A percentile compares a stretch with the other conserved stretches of the same genome.
phyloP scores from a whole-genome alignment of 2,329 filamentous ascomycete genomes.

The Aspergillus caelatus region DNA sequence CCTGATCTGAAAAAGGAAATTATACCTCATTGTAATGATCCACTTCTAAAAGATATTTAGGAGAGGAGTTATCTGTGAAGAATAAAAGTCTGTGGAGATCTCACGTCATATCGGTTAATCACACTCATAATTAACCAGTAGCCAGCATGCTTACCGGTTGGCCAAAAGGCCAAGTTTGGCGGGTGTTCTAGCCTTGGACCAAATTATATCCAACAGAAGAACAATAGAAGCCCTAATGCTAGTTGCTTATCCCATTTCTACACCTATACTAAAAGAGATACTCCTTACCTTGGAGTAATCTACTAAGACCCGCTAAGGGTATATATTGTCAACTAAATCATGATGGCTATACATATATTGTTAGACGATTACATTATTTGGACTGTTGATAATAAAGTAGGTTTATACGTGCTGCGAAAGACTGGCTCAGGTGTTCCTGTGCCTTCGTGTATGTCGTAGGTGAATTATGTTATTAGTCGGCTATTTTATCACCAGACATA shows the following conservation, averaged over 20 bases:
- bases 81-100: neutral
- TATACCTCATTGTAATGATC: neutral
- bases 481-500: too few relatives aligned
- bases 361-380: too few relatives aligned
- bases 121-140: neutral
- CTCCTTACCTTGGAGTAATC: too few relatives aligned
- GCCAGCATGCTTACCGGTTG: neutral
- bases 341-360: too few relatives aligned
- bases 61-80: neutral
- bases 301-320: too few relatives aligned
- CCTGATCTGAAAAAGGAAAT: neutral
- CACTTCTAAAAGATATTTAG: neutral
- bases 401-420: too few relatives aligned
- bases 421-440: too few relatives aligned
- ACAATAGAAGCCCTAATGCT: neutral
- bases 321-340: too few relatives aligned
- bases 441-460: too few relatives aligned
- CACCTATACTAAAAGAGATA: too few relatives aligned
- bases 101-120: neutral
- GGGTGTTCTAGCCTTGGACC: neutral
- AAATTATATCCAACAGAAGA: neutral
- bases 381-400: too few relatives aligned
- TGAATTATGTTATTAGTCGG: too few relatives aligned
- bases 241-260: neutral
- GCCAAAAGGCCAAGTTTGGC: neutral